Conservation (phyloP, 495 filamentous ascomycete species). For the Hypoxylon perforatum region DNA sequence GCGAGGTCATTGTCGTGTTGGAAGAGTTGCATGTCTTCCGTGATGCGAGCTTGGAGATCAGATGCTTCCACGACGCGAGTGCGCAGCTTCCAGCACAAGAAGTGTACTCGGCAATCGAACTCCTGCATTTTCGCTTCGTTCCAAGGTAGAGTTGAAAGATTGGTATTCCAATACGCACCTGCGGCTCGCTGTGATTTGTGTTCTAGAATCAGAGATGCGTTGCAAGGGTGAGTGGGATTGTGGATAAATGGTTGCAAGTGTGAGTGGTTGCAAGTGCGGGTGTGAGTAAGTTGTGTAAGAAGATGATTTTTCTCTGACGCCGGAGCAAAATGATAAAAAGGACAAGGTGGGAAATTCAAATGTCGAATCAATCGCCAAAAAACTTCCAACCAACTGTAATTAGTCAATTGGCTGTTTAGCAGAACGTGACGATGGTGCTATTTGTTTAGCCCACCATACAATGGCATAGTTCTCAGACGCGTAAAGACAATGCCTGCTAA, state of each 20-base stretch:
- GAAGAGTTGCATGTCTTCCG: neutral
- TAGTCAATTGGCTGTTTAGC: neutral
- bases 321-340: no score
- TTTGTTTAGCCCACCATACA: neutral
- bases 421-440: neutral
- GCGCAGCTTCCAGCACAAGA: neutral
- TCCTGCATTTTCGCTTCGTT: conserved; percentile 1
- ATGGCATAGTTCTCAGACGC: neutral
- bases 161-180: neutral
- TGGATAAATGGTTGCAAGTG: no score
- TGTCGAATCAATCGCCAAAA: no score
- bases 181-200: no score
- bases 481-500: neutral
- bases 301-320: no score
- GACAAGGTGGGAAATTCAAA: no score
- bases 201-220: no score
- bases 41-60: conserved; percentile 4
- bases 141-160: neutral
- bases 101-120: neutral
- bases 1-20: neutral
- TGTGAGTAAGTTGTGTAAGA: no score
- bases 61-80: neutral
- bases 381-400: no score
- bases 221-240: no score
- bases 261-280: no score